Conservation (phyloP, 2,329 filamentous ascomycete species). For the Phoma sp. region DNA sequence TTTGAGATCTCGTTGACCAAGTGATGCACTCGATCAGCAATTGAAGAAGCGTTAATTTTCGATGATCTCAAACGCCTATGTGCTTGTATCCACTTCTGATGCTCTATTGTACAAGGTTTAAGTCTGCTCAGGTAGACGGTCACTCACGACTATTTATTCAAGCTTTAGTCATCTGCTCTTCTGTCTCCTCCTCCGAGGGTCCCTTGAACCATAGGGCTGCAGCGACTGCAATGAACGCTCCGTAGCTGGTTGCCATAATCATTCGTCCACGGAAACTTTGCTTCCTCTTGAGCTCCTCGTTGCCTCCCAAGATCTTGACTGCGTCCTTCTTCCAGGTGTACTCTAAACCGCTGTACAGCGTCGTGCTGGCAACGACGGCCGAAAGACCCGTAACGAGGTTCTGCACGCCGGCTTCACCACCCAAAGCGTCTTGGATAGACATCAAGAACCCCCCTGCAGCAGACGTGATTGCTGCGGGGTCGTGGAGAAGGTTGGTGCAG, state of each 20-base stretch:
- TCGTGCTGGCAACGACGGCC: constrained; percentile 86
- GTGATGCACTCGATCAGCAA: background rate
- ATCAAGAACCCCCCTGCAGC: constrained; percentile 36
- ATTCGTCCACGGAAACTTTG: constrained; percentile 57
- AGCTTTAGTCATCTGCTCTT: constrained; percentile 9
- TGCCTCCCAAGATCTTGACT: constrained; percentile 77
- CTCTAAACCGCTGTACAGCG: constrained; percentile 90
- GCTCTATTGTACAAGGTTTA: background rate
- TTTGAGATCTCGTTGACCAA: too few species aligned
- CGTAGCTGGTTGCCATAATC: constrained; percentile 57
- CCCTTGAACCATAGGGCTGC: constrained; percentile 37
- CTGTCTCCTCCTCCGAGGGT: constrained; percentile 15
- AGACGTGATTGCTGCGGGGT: constrained; percentile 62
- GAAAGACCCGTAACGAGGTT: constrained; percentile 57
- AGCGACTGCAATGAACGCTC: constrained; percentile 53
- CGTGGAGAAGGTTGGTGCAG: constrained; percentile 74
- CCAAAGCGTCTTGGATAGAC: constrained; percentile 35
- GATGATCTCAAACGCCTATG: background rate
- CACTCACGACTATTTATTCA: background rate
- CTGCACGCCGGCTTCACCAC: constrained; percentile 46
- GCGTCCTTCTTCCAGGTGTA: constrained; percentile 92
- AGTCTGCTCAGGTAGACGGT: background rate
- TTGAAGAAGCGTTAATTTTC: background rate
- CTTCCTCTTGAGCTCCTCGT: constrained; percentile 57
- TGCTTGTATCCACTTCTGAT: background rate